Base-by-base conservation (phyloP, 2,329 filamentous ascomycete species). In the Cladosporium cucumerinum region DNA sequence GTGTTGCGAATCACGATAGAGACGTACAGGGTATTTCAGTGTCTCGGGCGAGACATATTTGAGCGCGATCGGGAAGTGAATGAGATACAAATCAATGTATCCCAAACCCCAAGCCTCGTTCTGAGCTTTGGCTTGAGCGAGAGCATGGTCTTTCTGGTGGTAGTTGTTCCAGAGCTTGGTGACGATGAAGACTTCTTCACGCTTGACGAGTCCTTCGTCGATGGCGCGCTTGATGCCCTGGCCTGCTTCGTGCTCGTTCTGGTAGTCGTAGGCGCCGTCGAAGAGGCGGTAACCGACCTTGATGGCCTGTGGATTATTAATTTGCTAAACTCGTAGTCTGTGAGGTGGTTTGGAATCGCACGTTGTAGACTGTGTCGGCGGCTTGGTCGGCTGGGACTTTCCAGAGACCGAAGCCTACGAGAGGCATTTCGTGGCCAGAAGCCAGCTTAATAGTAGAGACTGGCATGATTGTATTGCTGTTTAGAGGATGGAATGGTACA, bases 121-220 rank as follows among this genome's bases (percentile, higher is more conserved):
- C 79, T 92, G 89, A 72, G 86, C 87, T 76, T 85, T 85, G 77
- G 83, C 85, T 74, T 93, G 91, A 66, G 86, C 85, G 78, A 89
- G 85, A 67, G 92, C 90, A 71, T 85, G 84, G 68, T 92, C 86
- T 69, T 82, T 82, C 72, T 92, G 88, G 82, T 95, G 90, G 85
- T 91, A 95, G 71, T 88, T 88, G 81, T 93, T 92, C 92, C 92
- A 95, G 65, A 96, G 87, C 82, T 95, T 96, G 78, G 89, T 91
- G 69, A 92, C 89, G 73, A 96, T 87, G 85, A 95, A 95, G 76
- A 95, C 88, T n/a, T 96, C 91, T 78, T 89, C 85, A 64, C 90
- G 88, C 80, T 87, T 91, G 69, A 92, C 89, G 64, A 92, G 77
- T 51, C 89, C 89, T 12, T 93, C 90, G 72, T 87, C 84, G 78